phyloP scores from a whole-genome alignment of 2,329 filamentous ascomycete species.

The Aureobasidium sp. region DNA sequence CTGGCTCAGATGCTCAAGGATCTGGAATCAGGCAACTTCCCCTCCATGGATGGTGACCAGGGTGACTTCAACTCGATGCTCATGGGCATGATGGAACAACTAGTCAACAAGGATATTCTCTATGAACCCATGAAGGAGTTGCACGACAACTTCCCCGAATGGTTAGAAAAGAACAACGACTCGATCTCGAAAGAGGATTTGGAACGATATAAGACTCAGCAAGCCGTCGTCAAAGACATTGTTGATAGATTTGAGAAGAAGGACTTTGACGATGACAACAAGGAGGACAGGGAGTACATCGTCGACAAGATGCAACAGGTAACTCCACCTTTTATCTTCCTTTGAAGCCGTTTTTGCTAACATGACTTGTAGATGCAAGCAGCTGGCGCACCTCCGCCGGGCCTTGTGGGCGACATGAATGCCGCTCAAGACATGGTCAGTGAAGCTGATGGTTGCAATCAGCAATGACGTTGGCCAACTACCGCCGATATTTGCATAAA shows the following conservation, averaged over 20 bases:
- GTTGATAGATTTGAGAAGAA: slow-evolving; percentile 79
- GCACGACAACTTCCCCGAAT: slow-evolving; percentile 81
- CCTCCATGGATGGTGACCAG: slow-evolving; percentile 51
- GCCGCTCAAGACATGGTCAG: slow-evolving; percentile 64
- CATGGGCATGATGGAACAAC: slow-evolving; percentile 96
- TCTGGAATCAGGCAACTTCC: slow-evolving; percentile 58
- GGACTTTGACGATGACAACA: slow-evolving; percentile 74
- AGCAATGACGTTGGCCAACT: too few relatives aligned
- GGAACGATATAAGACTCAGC: slow-evolving; percentile 74
- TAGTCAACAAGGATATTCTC: slow-evolving; percentile 95
- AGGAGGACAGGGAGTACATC: slow-evolving; percentile 79
- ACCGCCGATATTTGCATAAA: not conserved
- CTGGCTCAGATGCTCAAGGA: slow-evolving; percentile 89
- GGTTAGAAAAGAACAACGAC: slow-evolving; percentile 72
- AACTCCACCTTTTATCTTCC: slow-evolving; percentile 24
- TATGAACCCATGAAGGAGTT: slow-evolving; percentile 99
- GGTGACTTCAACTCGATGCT: slow-evolving; percentile 93
- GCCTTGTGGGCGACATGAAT: slow-evolving; percentile 84
- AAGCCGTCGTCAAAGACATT: slow-evolving; percentile 73
- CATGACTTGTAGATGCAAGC: slow-evolving; percentile 78
- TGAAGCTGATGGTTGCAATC: slow-evolving; percentile 55
- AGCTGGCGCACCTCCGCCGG: slow-evolving; percentile 79
- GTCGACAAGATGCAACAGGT: slow-evolving; percentile 98
- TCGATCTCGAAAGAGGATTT: slow-evolving; percentile 62
- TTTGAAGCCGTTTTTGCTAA: not conserved